Percentiles rank a stretch among this genome's conserved stretches.
Evolutionary conservation across 108 stramenopile species (phyloP).

Genomic region (Cyclostephanos invisitatus): DNA sequence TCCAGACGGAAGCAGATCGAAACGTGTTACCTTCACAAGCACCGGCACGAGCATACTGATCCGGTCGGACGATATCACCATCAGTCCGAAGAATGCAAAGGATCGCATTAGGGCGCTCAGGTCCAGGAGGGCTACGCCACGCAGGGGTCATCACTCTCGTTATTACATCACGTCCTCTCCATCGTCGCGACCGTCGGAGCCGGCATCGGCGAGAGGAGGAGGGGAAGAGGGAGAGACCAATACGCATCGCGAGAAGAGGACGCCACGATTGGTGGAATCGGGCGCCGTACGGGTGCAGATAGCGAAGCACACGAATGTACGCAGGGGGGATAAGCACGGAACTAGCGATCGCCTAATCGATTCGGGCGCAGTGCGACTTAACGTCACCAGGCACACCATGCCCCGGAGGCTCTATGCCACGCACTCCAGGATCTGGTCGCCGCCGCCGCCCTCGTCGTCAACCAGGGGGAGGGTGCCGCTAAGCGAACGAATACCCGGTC

Average conservation of each 20-base stretch:
- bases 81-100: background rate
- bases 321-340: background rate
- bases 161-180: background rate
- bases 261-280: slow-evolving; percentile 15
- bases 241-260: background rate
- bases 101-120: background rate
- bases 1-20: background rate
- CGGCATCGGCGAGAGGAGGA: background rate
- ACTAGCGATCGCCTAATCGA: slow-evolving; percentile 14
- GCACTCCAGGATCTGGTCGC: background rate
- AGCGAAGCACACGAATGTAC: slow-evolving; percentile 6
- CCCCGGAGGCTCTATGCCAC: slow-evolving; percentile 16
- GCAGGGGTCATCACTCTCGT: background rate
- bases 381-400: slow-evolving; percentile 12
- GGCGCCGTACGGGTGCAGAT: slow-evolving; percentile 20
- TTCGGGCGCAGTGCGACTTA: slow-evolving; percentile 11
- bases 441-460: background rate
- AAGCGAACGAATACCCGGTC: background rate
- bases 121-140: background rate
- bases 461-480: background rate
- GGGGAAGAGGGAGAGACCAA: background rate
- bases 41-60: background rate
- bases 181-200: background rate
- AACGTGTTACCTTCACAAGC: background rate
- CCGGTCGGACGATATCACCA: background rate